phyloP scores from a whole-genome alignment of 257 asterid species.

The Salvia splendens region DNA sequence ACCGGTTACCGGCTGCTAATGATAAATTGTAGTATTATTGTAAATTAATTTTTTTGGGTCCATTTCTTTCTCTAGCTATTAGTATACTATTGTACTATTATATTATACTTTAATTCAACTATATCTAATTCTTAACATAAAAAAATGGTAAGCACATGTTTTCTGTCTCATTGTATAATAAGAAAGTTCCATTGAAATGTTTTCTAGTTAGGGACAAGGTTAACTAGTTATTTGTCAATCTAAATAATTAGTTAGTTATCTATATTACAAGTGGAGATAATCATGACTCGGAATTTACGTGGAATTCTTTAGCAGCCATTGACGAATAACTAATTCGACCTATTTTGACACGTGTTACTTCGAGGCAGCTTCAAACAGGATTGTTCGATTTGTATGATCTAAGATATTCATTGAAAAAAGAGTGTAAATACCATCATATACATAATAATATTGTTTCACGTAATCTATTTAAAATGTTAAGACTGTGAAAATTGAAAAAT shows the following conservation, averaged over 20 bases:
- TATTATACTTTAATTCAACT: background rate
- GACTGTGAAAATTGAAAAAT: too few relatives aligned
- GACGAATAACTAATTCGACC: background rate
- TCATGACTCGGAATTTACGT: background rate
- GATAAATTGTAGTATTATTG: too few relatives aligned
- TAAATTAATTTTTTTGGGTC: too few relatives aligned
- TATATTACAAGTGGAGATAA: background rate
- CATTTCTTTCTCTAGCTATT: too few relatives aligned
- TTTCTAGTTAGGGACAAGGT: background rate
- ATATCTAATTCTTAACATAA: background rate
- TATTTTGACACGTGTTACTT: background rate
- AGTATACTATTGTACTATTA: too few relatives aligned
- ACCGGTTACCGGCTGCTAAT: constrained; percentile 30
- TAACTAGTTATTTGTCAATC: background rate
- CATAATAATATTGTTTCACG: too few relatives aligned
- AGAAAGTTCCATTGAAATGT: background rate
- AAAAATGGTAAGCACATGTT: background rate
- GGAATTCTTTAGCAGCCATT: constrained; percentile 19
- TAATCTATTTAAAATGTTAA: too few relatives aligned
- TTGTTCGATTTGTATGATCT: too few relatives aligned
- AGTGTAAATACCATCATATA: too few relatives aligned
- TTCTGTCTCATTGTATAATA: constrained; percentile 1
- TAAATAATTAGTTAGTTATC: background rate
- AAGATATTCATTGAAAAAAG: too few relatives aligned
- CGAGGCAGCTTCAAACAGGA: background rate